phyloP scores from a whole-genome alignment of 768 basidiomycete genomes.

The Calocybe indica region DNA sequence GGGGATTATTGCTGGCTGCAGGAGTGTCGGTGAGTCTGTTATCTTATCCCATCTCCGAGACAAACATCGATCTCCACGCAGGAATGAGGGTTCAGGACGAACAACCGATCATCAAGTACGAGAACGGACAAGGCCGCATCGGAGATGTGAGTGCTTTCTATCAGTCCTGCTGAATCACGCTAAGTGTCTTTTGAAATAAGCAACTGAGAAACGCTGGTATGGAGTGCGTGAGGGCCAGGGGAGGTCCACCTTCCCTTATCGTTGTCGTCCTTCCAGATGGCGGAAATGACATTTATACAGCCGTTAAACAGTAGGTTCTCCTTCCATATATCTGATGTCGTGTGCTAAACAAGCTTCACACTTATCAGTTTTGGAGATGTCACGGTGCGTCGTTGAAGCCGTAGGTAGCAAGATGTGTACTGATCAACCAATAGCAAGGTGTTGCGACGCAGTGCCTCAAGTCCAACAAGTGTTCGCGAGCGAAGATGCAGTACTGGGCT shows the following conservation, averaged over 20 bases:
- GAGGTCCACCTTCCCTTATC: slow-evolving; percentile 45
- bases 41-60: slow-evolving; percentile 19
- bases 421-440: slow-evolving; percentile 41
- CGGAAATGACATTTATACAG: slow-evolving; percentile 68
- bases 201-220: slow-evolving; percentile 48
- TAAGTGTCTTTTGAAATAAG: slow-evolving; percentile 5
- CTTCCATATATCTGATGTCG: background rate
- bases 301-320: slow-evolving; percentile 67
- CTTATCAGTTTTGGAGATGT: slow-evolving; percentile 60
- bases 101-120: slow-evolving; percentile 41
- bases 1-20: slow-evolving; percentile 42
- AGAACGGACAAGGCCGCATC: slow-evolving; percentile 55
- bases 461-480: slow-evolving; percentile 51
- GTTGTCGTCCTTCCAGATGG: slow-evolving; percentile 70
- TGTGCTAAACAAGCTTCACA: background rate
- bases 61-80: slow-evolving; percentile 26
- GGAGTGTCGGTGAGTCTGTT: slow-evolving; percentile 49
- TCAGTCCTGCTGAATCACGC: background rate
- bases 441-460: slow-evolving; percentile 81
- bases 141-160: slow-evolving; percentile 21
- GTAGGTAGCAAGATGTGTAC: background rate
- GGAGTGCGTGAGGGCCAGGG: slow-evolving; percentile 31
- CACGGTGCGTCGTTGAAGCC: slow-evolving; percentile 13
- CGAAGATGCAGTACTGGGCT: slow-evolving; percentile 73
- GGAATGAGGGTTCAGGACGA: slow-evolving; percentile 51